Conservation (phyloP, 306 rosid genomes). For the Vachellia pachyceras region DNA sequence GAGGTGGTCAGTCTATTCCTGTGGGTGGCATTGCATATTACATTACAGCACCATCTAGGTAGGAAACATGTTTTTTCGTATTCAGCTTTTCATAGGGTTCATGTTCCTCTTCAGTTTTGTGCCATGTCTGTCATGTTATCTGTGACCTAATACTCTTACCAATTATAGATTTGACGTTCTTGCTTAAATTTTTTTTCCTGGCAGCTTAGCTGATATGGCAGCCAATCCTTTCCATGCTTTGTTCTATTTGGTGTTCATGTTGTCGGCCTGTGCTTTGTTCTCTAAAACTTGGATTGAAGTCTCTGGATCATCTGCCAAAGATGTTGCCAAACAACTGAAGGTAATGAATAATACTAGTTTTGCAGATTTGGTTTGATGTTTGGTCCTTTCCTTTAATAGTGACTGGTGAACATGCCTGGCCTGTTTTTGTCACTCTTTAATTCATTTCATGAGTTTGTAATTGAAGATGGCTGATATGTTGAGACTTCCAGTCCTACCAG, state of each 20-base stretch:
- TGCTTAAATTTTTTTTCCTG: background rate
- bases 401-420: background rate
- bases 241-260: slow-evolving; percentile 90
- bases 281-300: slow-evolving; percentile 99
- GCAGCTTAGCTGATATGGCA: slow-evolving; percentile 97
- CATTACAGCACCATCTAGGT: slow-evolving; percentile 95
- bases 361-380: background rate
- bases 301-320: slow-evolving; percentile 94
- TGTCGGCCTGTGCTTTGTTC: slow-evolving; percentile 89
- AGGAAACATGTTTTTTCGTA: slow-evolving; percentile 30
- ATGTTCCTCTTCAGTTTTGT: background rate
- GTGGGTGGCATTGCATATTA: slow-evolving; percentile 96
- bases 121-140: slow-evolving; percentile 15
- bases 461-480: background rate
- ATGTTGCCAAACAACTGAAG: slow-evolving; percentile 96
- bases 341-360: slow-evolving; percentile 42
- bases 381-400: background rate
- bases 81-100: background rate
- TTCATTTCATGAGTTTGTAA: background rate
- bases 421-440: background rate
- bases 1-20: slow-evolving; percentile 84
- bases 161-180: background rate
- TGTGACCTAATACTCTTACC: background rate
- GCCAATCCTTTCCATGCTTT: slow-evolving; percentile 95
- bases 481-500: background rate